These are phyloP conservation scores for Trichomonas tenax DNA, from an alignment of 208 protist species.

Conservation along the genomic window DNA sequence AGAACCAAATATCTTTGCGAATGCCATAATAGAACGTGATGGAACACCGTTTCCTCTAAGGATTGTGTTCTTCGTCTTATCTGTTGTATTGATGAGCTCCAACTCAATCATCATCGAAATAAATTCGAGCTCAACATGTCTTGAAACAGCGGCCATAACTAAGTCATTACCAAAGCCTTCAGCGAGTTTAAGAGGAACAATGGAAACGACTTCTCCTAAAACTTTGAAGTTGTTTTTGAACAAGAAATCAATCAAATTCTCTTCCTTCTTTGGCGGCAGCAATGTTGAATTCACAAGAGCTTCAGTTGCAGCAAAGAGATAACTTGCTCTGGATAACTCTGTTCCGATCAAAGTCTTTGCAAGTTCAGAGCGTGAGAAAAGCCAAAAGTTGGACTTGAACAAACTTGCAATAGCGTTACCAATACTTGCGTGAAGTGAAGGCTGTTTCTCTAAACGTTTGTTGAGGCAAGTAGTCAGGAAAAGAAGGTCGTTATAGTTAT, in stretches of 20 bases:
- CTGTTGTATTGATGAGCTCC: neutral
- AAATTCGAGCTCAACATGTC: neutral
- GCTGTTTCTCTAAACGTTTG: neutral
- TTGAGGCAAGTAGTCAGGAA: neutral
- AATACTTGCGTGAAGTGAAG: neutral
- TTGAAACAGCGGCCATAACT: neutral
- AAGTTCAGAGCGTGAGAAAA: neutral
- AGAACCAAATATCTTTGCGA: neutral
- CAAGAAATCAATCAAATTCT: neutral
- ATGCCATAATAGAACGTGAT: neutral
- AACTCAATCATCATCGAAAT: neutral
- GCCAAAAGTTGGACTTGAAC: neutral
- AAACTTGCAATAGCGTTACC: neutral
- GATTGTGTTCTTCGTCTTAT: neutral
- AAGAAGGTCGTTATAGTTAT: neutral
- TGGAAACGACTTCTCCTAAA: neutral
- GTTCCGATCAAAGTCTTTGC: neutral
- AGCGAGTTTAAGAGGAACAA: neutral
- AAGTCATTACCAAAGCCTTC: neutral
- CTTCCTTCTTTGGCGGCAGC: neutral
- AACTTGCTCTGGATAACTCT: neutral
- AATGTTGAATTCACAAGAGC: neutral
- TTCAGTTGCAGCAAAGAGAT: neutral
- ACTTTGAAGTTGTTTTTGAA: neutral
- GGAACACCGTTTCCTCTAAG: slow-evolving; percentile 17